A percentile compares a stretch with the other conserved stretches of the same genome.
Conservation (phyloP, 2,329 filamentous ascomycete species). For the Stagonosporopsis tanaceti region DNA sequence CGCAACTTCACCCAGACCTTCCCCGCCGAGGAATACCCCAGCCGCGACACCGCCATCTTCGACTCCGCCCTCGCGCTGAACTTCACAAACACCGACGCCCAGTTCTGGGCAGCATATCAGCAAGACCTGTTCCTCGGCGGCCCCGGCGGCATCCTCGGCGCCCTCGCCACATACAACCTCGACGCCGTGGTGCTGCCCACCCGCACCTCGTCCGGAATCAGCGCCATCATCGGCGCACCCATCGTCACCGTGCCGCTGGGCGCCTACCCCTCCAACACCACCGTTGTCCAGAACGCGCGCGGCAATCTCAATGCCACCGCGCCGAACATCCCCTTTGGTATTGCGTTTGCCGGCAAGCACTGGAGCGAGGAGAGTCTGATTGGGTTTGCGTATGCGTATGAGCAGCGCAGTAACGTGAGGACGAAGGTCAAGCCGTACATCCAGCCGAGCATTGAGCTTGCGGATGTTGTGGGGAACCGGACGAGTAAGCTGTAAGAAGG, state of each 20-base stretch:
- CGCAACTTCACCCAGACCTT: constrained; percentile 64
- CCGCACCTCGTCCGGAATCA: constrained; percentile 55
- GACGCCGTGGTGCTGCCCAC: constrained; percentile 71
- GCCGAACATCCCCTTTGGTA: constrained; percentile 67
- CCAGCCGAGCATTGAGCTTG: constrained; percentile 58
- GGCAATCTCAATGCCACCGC: constrained; percentile 62
- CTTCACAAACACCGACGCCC: constrained; percentile 64
- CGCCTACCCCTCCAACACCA: constrained; percentile 59
- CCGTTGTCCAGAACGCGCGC: constrained; percentile 55
- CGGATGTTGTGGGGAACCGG: constrained; percentile 49
- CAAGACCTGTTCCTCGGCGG: constrained; percentile 63
- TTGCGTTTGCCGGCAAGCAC: constrained; percentile 67
- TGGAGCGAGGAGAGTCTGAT: constrained; percentile 71
- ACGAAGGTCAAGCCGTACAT: constrained; percentile 59
- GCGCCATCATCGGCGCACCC: constrained; percentile 66
- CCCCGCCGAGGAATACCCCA: constrained; percentile 65
- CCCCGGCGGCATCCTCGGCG: constrained; percentile 67
- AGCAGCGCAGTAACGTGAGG: constrained; percentile 65
- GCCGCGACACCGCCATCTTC: constrained; percentile 66
- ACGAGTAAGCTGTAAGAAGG: not conserved
- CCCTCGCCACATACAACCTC: constrained; percentile 63
- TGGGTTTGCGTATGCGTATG: constrained; percentile 72
- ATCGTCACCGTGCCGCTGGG: constrained; percentile 71
- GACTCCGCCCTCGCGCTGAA: constrained; percentile 60
- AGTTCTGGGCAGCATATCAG: constrained; percentile 67